Evolutionary conservation across 1,284 basidiomycete species (phyloP).

Genomic region (Grifola frondosa): DNA sequence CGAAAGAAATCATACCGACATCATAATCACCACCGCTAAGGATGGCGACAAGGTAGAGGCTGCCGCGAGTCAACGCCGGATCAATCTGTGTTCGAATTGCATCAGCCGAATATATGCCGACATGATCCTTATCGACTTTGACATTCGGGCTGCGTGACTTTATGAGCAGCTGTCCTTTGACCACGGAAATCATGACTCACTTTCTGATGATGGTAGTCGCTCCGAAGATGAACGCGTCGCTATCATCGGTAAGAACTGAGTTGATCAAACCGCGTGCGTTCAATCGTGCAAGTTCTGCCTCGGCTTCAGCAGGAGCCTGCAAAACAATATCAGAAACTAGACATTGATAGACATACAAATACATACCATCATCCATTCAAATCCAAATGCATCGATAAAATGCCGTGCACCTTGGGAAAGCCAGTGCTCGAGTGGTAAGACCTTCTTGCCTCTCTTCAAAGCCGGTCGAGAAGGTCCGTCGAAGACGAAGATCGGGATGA

Average conservation of each 20-base stretch:
- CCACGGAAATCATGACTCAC: no score
- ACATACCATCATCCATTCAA: conserved; percentile 1
- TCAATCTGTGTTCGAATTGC: not conserved
- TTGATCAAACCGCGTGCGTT: conserved; percentile 47
- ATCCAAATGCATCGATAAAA: conserved; percentile 47
- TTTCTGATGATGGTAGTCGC: conserved; percentile 19
- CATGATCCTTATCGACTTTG: not conserved
- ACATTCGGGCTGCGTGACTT: not conserved
- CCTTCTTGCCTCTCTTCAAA: conserved; percentile 42
- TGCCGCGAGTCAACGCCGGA: not conserved
- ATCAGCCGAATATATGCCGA: not conserved
- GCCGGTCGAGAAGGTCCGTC: conserved; percentile 50
- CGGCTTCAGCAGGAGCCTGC: conserved; percentile 59
- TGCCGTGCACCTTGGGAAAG: conserved; percentile 36
- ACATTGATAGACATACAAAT: not conserved
- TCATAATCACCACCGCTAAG: conserved; percentile 13
- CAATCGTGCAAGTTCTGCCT: conserved; percentile 58
- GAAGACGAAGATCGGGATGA: conserved; percentile 55
- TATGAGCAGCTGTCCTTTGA: not conserved
- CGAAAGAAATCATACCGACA: not conserved
- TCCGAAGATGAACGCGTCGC: conserved; percentile 36
- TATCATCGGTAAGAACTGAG: conserved; percentile 55
- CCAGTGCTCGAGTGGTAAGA: conserved; percentile 29
- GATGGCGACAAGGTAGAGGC: conserved; percentile 7
- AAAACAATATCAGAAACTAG: not conserved